Evolutionary conservation across 1,284 basidiomycete species (phyloP).

Genomic region (Microbotryum saponariae): DNA sequence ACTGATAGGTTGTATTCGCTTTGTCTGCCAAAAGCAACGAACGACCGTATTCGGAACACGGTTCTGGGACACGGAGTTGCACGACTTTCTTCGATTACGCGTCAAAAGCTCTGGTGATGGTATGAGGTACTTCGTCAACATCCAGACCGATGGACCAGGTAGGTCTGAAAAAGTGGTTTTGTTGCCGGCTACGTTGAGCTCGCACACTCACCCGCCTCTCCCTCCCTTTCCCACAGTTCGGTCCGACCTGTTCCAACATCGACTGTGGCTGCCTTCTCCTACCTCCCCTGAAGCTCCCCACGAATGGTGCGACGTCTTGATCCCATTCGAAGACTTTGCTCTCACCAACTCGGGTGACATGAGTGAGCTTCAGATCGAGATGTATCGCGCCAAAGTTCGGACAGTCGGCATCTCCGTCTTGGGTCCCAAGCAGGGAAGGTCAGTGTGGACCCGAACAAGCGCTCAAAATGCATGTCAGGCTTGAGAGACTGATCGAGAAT

Average conservation of each 20-base stretch:
- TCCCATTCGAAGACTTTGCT: conserved; percentile 72
- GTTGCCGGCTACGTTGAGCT: background rate
- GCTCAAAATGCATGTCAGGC: no score
- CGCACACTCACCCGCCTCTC: background rate
- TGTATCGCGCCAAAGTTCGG: conserved; percentile 65
- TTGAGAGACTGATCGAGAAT: background rate
- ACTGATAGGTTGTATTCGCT: no score
- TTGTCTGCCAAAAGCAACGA: conserved; percentile 35
- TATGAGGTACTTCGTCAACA: conserved; percentile 66
- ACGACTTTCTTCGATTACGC: conserved; percentile 68
- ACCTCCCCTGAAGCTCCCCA: conserved; percentile 50
- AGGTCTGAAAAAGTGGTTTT: background rate
- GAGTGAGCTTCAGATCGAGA: conserved; percentile 54
- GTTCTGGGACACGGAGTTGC: conserved; percentile 67
- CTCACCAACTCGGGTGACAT: conserved; percentile 74
- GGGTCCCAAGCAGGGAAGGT: conserved; percentile 44
- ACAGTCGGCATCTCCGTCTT: conserved; percentile 75
- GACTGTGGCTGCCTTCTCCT: conserved; percentile 55
- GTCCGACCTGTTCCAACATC: conserved; percentile 81
- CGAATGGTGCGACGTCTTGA: conserved; percentile 77
- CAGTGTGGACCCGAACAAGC: background rate
- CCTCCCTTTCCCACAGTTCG: conserved; percentile 43
- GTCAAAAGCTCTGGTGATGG: conserved; percentile 58
- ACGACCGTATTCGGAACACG: conserved; percentile 69
- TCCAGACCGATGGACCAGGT: conserved; percentile 67